Evolutionary conservation across 73 alveolate species (phyloP), one percentile per base, ranked within the genome.

Genomic region (Symbiodinium natans): DNA sequence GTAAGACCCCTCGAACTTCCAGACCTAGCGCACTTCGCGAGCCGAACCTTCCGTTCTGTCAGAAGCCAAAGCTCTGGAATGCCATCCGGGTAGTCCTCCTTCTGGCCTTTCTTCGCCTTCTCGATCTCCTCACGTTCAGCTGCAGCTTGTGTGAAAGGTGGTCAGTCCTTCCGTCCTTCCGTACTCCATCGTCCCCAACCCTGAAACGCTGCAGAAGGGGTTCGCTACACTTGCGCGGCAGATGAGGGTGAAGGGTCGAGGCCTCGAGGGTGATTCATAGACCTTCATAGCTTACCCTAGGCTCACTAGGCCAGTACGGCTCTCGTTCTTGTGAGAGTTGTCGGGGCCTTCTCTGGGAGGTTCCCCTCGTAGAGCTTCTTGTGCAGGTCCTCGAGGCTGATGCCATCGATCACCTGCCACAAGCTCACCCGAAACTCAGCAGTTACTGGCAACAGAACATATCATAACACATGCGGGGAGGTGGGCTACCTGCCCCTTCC

Each of bases 31-130:
- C n/a, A n/a, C n/a, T n/a, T n/a, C n/a, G n/a, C n/a, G n/a, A n/a
- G n/a, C n/a, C n/a, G n/a, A n/a, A n/a, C n/a, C n/a, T n/a, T n/a
- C n/a, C n/a, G n/a, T n/a, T n/a, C n/a, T n/a, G n/a, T n/a, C n/a
- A n/a, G n/a, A n/a, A n/a, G n/a, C n/a, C 77, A 5, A 63, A 34
- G 29, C 77, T 63, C 95, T 11, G 99, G 99, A 93, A 99, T 99
- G 63, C 99, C 99, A 52, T 99, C 99, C 23, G 99, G 99, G 99
- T 99, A 99, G 93, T 99, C 99, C 99, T 99, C 99, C 93, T 99
- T 92, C 99, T 99, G 99, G 77, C 99, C 99, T 15, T 74, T 92
- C 90, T 75, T 92, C 33, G 98, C 98, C 40, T 92, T 92, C 98
- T 92, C 98, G n/a, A 75, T 92, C 98, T 75, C 95, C 94, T 86